Evolutionary conservation across 75 land plant genomes (phyloP), one percentile per base, ranked within the genome.

Genomic region (Isoetes taiwanensis): DNA sequence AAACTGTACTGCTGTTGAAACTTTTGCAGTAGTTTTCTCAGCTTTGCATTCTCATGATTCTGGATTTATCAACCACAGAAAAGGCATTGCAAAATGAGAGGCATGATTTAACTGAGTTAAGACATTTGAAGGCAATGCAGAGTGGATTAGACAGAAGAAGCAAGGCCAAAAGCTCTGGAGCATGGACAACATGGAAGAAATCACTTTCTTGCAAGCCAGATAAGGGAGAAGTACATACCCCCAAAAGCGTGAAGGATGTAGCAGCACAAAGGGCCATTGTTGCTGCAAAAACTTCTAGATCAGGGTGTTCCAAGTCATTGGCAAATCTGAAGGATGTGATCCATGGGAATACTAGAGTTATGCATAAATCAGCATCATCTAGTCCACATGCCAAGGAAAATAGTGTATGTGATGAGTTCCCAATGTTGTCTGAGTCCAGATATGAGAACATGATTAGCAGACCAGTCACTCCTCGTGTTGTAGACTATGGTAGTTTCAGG

Each of bases 301-400:
- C 85, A 32, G 90, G 90, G 10, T 86, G 93, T 42, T 86, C 93
- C 16, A 79, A 83, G 63, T 82, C 93, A 34, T 79, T 86, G 14
- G 78, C 93, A 23, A 86, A 83, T 65, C 81, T 86, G 59, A 83
- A 72, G 56, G 93, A 86, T 72, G 93, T 86, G 12, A 86, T 83
- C 50, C 76, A 80, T 53, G 80, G 87, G 3, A 82, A 80, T 66
- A 81, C 72, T 57, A 75, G 85, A 54, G 76, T 72, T 37, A 19
- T 78, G 6, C 50, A 46, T 23, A 46, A 46, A 46, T 46, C 50
- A 6, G 50, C 50, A 16, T 46, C 50, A 5, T 46, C 21, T 23
- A 46, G 50, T n/a, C 50, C 50, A 23, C 50, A 46, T 19, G 23
- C 6, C 50, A n/a, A 46, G 5, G 25, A 16, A 6, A 6, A 6